Evolutionary conservation across 768 basidiomycete genomes (phyloP), one percentile per base, ranked within the genome.

Genomic region (Russula sp.): DNA sequence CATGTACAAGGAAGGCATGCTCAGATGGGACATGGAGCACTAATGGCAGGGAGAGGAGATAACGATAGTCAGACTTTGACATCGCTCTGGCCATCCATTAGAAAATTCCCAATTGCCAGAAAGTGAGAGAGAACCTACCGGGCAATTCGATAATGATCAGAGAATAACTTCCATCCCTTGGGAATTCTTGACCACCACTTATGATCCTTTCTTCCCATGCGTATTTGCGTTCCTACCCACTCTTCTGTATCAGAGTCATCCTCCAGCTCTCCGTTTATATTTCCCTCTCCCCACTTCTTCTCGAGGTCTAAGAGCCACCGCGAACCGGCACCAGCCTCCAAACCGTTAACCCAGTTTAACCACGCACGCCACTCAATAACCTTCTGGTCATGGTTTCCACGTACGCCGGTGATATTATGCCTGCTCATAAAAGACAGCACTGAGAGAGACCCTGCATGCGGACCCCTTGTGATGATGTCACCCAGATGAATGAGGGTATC

Each of bases 361-460:
- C 93, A 98, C 1, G 80, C 77, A 31, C 86, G 80, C 95, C 95
- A 97, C 75, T 96, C 89, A 50, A 98, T 80, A 49, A 94, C 84
- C 65, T 81, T 81, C 74, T 98, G 93, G 75, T 98, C 95, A 71
- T 98, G 92, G 72, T 98, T 98, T 0, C 96, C 95, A 35, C 95
- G 84, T 3, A 97, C 92, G 16, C 93, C 94, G 27, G 80, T 80
- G 48, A 92, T 77, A 60, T 84, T 82, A 68, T 87, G 72, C 9
- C 75, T 70, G 2, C 84, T 74, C 79, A 97, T 79, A 73, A 82
- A 91, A 7, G 77, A 73, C 9, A 96, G 75, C 20, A 89, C 79
- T 6, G 81, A 77, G 62, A 87, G 73, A 0, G 89, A 88, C n/a
- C 81, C 80, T 40, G 79, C 66, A 57, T 81, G 79, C 0, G 79